phyloP scores from a whole-genome alignment of 2,329 filamentous ascomycete species.

The Leptographium wingfieldii region DNA sequence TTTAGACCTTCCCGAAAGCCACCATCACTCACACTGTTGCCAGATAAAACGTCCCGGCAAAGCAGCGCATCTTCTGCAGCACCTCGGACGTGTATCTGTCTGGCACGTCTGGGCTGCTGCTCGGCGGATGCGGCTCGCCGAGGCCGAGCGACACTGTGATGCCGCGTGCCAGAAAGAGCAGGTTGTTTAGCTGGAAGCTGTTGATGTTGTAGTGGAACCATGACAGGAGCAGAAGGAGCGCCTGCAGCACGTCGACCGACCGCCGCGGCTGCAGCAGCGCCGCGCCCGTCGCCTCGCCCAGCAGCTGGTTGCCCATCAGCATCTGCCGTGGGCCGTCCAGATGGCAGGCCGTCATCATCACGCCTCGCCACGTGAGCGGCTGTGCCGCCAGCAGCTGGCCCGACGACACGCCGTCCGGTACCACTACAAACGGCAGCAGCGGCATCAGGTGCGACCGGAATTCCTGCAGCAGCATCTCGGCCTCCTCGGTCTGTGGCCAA shows the following conservation, averaged over 20 bases:
- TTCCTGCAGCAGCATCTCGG: slow-evolving; percentile 24
- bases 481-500: slow-evolving; percentile 31
- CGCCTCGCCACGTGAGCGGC: slow-evolving; percentile 36
- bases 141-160: slow-evolving; percentile 30
- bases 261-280: slow-evolving; percentile 28
- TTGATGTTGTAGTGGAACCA: slow-evolving; percentile 38
- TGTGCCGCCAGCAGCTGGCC: slow-evolving; percentile 23
- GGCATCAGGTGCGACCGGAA: slow-evolving; percentile 22
- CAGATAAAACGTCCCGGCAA: slow-evolving; percentile 36
- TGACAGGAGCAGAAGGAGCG: slow-evolving; percentile 29
- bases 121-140: slow-evolving; percentile 17
- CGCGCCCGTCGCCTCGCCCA: slow-evolving; percentile 29
- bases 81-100: background rate
- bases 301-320: slow-evolving; percentile 28
- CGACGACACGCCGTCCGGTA: slow-evolving; percentile 24
- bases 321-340: slow-evolving; percentile 31
- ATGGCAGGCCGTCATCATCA: slow-evolving; percentile 32
- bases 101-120: background rate
- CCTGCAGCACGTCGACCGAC: slow-evolving; percentile 34
- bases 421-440: slow-evolving; percentile 33
- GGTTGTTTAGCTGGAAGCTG: slow-evolving; percentile 35
- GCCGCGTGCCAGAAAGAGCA: slow-evolving; percentile 34
- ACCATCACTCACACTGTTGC: slow-evolving; percentile 28
- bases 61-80: slow-evolving; percentile 31
- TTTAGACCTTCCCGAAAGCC: background rate